Evolutionary conservation across 139 green algal species (phyloP).

Genomic region (Chlorokybus atmophyticus): DNA sequence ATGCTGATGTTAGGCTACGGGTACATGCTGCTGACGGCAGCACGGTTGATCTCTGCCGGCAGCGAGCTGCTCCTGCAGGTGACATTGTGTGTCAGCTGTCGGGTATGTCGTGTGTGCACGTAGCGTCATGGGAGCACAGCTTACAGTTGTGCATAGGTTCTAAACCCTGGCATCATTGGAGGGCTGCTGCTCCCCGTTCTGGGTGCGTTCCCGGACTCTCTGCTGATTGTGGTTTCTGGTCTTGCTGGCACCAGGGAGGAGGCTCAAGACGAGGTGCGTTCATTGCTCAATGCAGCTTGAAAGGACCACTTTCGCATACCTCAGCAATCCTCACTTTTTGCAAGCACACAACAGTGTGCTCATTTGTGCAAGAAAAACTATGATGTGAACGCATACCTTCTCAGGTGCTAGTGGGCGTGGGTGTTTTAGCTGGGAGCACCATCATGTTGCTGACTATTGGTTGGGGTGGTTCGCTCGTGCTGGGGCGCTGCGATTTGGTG

Average conservation of each 20-base stretch:
- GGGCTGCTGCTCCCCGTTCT: conserved; percentile 44
- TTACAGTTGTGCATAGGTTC: conserved; percentile 44
- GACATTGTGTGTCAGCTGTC: too few species aligned
- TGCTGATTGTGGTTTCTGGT: conserved; percentile 42
- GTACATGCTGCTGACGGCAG: conserved; percentile 38
- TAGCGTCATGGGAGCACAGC: too few species aligned
- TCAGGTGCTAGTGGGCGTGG: conserved; percentile 13
- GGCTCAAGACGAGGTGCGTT: too few species aligned
- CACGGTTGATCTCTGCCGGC: conserved; percentile 42
- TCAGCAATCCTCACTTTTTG: too few species aligned
- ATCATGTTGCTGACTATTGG: conserved; percentile 38
- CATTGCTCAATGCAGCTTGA: too few species aligned
- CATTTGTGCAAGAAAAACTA: too few species aligned
- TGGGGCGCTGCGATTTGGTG: conserved; percentile 33
- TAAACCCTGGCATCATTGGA: conserved; percentile 37
- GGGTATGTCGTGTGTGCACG: too few species aligned
- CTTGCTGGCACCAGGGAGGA: too few species aligned
- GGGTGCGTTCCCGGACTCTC: conserved; percentile 40
- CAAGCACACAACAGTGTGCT: too few species aligned
- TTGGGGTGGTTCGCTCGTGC: conserved; percentile 24
- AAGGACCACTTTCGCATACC: too few species aligned
- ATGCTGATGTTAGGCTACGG: conserved; percentile 37
- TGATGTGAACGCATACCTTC: too few species aligned
- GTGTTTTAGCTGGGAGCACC: conserved; percentile 33
- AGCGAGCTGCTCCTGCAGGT: conserved; percentile 54